phyloP scores from a whole-genome alignment of 1,139 yeast genomes.

The Pichia terricola region DNA sequence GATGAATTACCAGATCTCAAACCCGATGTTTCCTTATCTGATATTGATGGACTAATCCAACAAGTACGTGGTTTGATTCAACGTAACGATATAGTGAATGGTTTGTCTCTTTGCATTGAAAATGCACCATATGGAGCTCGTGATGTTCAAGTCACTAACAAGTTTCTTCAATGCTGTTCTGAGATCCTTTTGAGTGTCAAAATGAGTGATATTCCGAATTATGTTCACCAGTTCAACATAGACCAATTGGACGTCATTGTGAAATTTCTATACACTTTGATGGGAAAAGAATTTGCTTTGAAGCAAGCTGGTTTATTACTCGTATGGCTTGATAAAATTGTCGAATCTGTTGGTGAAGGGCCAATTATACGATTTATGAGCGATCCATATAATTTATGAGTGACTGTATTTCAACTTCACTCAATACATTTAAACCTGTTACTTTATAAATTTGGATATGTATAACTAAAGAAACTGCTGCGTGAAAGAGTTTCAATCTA shows the following conservation, averaged over 20 bases:
- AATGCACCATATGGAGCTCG: constrained; percentile 81
- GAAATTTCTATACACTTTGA: constrained; percentile 79
- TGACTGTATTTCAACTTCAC: no score
- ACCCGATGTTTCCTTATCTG: constrained; percentile 29
- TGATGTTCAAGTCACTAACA: constrained; percentile 38
- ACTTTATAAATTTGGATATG: no score
- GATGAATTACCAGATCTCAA: constrained; percentile 16
- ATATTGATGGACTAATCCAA: constrained; percentile 45
- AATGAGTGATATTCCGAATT: constrained; percentile 56
- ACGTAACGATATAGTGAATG: constrained; percentile 62
- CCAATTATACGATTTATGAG: constrained; percentile 79
- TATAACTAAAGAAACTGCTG: no score
- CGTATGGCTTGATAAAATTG: constrained; percentile 87
- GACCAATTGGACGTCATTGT: constrained; percentile 72
- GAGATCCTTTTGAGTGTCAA: constrained; percentile 69
- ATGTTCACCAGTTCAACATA: constrained; percentile 48
- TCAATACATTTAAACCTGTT: no score
- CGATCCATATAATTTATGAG: constrained; percentile 32
- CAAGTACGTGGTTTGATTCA: constrained; percentile 57
- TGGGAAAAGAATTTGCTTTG: constrained; percentile 69
- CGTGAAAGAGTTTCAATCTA: no score
- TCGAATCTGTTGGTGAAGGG: constrained; percentile 78
- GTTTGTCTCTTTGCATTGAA: constrained; percentile 53
- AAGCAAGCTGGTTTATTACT: constrained; percentile 81
- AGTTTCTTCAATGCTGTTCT: constrained; percentile 51